phyloP scores from a whole-genome alignment of 2,329 filamentous ascomycete genomes.

The Alternaria conjuncta region DNA sequence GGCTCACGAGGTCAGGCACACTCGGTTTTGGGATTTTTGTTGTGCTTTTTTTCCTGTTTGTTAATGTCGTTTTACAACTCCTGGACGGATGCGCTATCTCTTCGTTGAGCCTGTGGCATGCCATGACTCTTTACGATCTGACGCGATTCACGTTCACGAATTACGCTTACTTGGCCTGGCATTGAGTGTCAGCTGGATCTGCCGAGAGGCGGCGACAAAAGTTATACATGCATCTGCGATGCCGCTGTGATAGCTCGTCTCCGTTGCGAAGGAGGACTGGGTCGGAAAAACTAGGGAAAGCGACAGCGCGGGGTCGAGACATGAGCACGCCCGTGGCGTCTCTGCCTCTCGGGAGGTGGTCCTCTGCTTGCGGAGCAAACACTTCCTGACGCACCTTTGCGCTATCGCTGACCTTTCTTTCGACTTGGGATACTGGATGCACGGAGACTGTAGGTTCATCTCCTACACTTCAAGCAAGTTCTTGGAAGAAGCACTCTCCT shows the following conservation, averaged over 20 bases:
- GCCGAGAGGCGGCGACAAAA: conserved; percentile 49
- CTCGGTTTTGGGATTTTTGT: conserved; percentile 44
- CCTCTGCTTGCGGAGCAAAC: conserved; percentile 50
- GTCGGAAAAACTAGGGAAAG: conserved; percentile 7
- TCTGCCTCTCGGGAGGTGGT: conserved; percentile 36
- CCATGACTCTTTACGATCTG: conserved; percentile 39
- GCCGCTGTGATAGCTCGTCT: conserved; percentile 44
- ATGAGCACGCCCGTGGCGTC: conserved; percentile 41
- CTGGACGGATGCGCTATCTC: conserved; percentile 42
- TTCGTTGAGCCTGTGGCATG: conserved; percentile 48
- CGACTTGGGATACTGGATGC: conserved; percentile 18
- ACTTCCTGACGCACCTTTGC: conserved; percentile 40
- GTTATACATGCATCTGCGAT: conserved; percentile 49
- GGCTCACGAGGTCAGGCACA: conserved; percentile 51
- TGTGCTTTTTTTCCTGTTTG: conserved; percentile 48
- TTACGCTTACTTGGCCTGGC: conserved; percentile 41
- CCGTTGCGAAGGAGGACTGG: conserved; percentile 28
- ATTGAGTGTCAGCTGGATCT: conserved; percentile 49
- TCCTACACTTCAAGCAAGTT: conserved; percentile 60
- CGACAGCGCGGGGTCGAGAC: conserved; percentile 32
- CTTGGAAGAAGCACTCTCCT: conserved; percentile 45
- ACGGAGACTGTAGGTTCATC: conserved; percentile 59
- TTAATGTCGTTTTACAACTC: conserved; percentile 46
- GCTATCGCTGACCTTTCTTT: conserved; percentile 37
- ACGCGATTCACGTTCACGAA: conserved; percentile 39